A percentile compares a stretch with the other conserved stretches of the same genome.
These are phyloP conservation scores for Melastoma candidum DNA, from an alignment of 441 rosid genomes.

Conservation along the genomic window DNA sequence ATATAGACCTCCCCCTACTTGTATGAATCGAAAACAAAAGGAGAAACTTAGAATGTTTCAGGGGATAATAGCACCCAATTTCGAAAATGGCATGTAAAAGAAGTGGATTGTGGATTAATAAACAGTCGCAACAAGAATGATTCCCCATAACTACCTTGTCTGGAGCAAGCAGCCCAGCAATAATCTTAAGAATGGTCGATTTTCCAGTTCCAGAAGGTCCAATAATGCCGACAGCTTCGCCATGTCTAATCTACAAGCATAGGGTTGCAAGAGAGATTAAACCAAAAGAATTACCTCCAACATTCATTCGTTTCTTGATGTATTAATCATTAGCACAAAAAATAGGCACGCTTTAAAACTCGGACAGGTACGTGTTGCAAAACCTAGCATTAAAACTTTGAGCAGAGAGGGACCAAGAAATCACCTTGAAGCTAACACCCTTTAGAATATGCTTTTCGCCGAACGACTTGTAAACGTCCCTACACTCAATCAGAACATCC, in stretches of 20 bases:
- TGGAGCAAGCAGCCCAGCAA: constrained; percentile 97
- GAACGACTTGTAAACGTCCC: constrained; percentile 79
- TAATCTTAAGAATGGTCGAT: constrained; percentile 83
- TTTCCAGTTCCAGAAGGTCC: constrained; percentile 99
- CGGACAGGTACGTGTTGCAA: background rate
- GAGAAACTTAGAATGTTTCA: constrained; percentile 3
- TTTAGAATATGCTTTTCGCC: constrained; percentile 85
- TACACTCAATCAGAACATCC: constrained; percentile 80
- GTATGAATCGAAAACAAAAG: constrained; percentile 10
- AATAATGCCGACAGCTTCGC: constrained; percentile 95
- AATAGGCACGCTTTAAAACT: too few relatives aligned
- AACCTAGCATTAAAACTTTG: background rate
- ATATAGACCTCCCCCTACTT: constrained; percentile 85
- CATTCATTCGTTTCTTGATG: too few relatives aligned
- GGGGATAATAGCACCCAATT: too few relatives aligned
- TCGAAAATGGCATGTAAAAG: background rate
- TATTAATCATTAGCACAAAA: too few relatives aligned
- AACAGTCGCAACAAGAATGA: background rate
- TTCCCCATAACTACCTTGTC: constrained; percentile 45
- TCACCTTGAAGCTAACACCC: constrained; percentile 98
- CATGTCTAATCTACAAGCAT: constrained; percentile 63
- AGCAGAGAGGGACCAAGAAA: background rate
- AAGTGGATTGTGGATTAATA: background rate
- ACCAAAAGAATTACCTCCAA: too few relatives aligned
- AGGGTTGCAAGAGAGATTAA: background rate